These are phyloP conservation scores for Brassica cretica DNA, from an alignment of 345 rosid genomes.

Conservation along the genomic window DNA sequence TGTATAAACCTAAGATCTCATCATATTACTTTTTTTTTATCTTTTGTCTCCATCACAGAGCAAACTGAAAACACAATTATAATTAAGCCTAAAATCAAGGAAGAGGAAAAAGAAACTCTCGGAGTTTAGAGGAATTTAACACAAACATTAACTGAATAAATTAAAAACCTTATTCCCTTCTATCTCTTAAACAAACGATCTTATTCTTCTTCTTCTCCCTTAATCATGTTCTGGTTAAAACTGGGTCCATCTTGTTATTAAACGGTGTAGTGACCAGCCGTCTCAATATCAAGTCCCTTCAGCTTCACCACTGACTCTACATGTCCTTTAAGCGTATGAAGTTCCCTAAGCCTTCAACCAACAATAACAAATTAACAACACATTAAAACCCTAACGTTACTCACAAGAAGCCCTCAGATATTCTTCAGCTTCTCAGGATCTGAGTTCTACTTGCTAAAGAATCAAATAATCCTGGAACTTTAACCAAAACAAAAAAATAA, in stretches of 20 bases:
- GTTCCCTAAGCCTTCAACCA: slow-evolving; percentile 67
- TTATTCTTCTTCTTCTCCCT: slow-evolving; percentile 17
- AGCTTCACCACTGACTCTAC: slow-evolving; percentile 90
- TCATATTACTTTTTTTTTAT: not conserved
- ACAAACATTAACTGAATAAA: not conserved
- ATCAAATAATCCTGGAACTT: not conserved
- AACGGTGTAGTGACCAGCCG: slow-evolving; percentile 82
- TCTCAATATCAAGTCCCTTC: slow-evolving; percentile 76
- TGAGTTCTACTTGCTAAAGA: not conserved
- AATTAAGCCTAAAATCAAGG: slow-evolving; percentile 13
- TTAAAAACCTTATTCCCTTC: slow-evolving; percentile 9
- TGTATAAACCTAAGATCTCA: not conserved
- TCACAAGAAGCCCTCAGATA: slow-evolving; percentile 5
- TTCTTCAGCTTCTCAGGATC: not conserved
- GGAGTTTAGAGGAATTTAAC: slow-evolving; percentile 20
- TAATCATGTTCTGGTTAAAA: not conserved
- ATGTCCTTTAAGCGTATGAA: slow-evolving; percentile 81
- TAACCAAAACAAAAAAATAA: not conserved
- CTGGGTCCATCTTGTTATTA: slow-evolving; percentile 24
- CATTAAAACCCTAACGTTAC: slow-evolving; percentile 11
- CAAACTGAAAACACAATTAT: not conserved
- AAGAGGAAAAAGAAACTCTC: not conserved
- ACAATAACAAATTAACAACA: slow-evolving; percentile 6
- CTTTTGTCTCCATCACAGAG: slow-evolving; percentile 4
- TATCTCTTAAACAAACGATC: not conserved